Base-by-base conservation (phyloP, 371 early-diverging fungal species). In the Syncephalastrum racemosum region DNA sequence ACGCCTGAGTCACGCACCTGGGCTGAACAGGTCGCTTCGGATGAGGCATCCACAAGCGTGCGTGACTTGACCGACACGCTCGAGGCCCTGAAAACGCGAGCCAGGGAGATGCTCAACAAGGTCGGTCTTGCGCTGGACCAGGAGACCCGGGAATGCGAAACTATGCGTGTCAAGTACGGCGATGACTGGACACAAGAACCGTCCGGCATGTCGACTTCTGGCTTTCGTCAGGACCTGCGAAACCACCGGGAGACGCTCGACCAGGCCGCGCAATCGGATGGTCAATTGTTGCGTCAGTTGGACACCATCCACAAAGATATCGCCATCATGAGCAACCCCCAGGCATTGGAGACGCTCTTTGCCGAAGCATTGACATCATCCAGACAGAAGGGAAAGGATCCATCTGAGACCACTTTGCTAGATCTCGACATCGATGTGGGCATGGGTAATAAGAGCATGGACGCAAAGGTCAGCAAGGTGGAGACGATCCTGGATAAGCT, bases 141-240 rank as follows among this genome's bases (percentile, higher is more conserved):
- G 44, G 95, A 95, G 74, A 91, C 88, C 67, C 80, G 80, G 53
- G 92, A 89, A 16, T 92, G 90, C 64, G 93, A 94, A 51, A 69
- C 67, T 4, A 69, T 83, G 60, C 56, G 91, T 58, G 90, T 88
- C 8, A 80, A 86, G 54, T 86, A 86, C 58, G 82, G 80, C 25
- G 87, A 90, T 46, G 71, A 73, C 10, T 96, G 94, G 92, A 85
- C 88, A 8, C 89, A 90, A 58, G 78, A 85, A 51, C 90, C 94
- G 12, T 91, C 93, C 0, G 79, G 81, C 18, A 74, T 84, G 14
- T 65, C 85, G 4, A 89, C 91, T 0, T 71, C 81, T 6, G 73
- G 80, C 42, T 87, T 87, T 55, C 83, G 92, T 43, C 77, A 87
- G 27, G 93, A 94, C 55, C 67, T 92, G 12, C 73, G 80, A 2